Percentiles rank a stretch among this genome's conserved stretches.
Conservation (phyloP, 129 eudicot species). For the Artemisia tridentata region DNA sequence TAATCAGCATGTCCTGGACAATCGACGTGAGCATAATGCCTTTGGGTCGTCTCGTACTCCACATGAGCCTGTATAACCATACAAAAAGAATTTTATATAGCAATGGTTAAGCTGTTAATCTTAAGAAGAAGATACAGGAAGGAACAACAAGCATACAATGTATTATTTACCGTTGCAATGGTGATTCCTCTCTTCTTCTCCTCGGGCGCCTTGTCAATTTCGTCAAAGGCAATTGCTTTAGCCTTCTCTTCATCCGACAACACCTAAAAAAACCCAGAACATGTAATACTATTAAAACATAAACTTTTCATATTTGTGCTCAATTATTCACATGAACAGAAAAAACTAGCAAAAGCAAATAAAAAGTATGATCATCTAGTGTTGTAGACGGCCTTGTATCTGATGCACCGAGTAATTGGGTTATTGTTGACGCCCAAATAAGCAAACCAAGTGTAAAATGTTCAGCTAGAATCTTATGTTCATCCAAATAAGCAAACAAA, state of each 20-base stretch:
- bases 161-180: constrained; percentile 58
- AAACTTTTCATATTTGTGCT: too few species aligned
- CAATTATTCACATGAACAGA: too few species aligned
- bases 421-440: too few species aligned
- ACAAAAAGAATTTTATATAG: background rate
- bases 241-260: constrained; percentile 85
- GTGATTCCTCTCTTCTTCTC: constrained; percentile 95
- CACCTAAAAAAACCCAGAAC: constrained; percentile 42
- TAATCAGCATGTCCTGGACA: constrained; percentile 97
- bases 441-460: too few species aligned
- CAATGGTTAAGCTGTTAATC: background rate
- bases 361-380: too few species aligned
- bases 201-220: constrained; percentile 92
- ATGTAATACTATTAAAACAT: background rate
- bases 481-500: too few species aligned
- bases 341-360: too few species aligned
- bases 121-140: background rate
- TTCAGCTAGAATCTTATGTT: too few species aligned
- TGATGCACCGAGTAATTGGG: too few species aligned
- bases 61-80: constrained; percentile 72
- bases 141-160: background rate
- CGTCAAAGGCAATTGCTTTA: constrained; percentile 91
- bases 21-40: constrained; percentile 96
- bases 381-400: too few species aligned
- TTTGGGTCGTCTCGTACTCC: constrained; percentile 81